Percentiles rank a stretch among this genome's conserved stretches.
These are phyloP conservation scores for Cladosporium sp. DNA, from an alignment of 2,329 filamentous ascomycete genomes.

Conservation along the genomic window DNA sequence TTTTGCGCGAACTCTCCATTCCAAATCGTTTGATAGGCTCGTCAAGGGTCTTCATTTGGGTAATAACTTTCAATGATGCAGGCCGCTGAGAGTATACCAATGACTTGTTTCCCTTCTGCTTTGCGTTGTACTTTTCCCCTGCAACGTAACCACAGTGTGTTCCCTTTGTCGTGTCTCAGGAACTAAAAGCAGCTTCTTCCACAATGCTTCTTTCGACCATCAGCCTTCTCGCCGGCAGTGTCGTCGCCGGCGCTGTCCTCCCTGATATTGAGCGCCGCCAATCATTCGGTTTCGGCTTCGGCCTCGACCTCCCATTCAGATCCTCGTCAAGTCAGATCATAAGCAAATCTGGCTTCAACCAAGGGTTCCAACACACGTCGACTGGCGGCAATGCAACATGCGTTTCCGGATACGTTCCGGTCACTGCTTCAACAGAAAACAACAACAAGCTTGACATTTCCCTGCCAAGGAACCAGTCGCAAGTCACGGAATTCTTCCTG, in stretches of 20 bases:
- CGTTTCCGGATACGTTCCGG: conserved; percentile 31
- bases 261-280: neutral
- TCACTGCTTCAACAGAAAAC: conserved; percentile 27
- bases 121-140: neutral
- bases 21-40: neutral
- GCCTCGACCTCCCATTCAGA: neutral
- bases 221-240: neutral
- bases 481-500: conserved; percentile 32
- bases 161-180: neutral
- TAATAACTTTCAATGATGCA: neutral
- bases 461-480: conserved; percentile 31
- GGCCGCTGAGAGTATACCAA: neutral
- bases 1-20: neutral
- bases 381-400: conserved; percentile 33
- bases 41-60: neutral
- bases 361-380: conserved; percentile 21
- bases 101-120: neutral
- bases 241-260: neutral
- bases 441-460: conserved; percentile 32
- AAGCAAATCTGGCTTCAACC: conserved; percentile 4
- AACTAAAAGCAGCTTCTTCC: neutral
- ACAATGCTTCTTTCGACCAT: neutral
- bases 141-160: neutral
- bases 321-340: too few species aligned
- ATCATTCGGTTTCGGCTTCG: neutral